These are phyloP conservation scores for Populus hybrid DNA, from an alignment of 441 rosid species.

Conservation along the genomic window DNA sequence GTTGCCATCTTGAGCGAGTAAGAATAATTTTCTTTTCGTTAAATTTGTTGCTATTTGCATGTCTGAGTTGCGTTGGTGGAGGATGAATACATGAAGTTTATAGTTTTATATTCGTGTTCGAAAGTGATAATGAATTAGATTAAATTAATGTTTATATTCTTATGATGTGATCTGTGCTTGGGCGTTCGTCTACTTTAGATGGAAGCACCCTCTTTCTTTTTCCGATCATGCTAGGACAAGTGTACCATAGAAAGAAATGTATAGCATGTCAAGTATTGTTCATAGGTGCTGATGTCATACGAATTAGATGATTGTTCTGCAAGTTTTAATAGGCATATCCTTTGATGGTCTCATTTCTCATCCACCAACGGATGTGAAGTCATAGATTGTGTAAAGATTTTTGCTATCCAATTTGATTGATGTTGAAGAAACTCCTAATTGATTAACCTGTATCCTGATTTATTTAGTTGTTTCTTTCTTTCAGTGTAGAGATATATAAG, in stretches of 20 bases:
- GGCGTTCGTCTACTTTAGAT: too few species aligned
- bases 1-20: slow-evolving; percentile 80
- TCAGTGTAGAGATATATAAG: slow-evolving; percentile 87
- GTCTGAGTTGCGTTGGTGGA: not conserved
- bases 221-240: not conserved
- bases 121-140: not conserved
- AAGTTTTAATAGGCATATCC: too few species aligned
- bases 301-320: not conserved
- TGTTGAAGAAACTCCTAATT: not conserved
- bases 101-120: not conserved
- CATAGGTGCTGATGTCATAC: not conserved
- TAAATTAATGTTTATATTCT: too few species aligned
- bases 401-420: not conserved
- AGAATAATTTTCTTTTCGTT: slow-evolving; percentile 15
- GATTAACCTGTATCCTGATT: not conserved
- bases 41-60: not conserved
- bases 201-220: not conserved
- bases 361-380: not conserved
- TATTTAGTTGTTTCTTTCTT: slow-evolving; percentile 15
- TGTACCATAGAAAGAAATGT: not conserved
- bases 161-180: too few species aligned
- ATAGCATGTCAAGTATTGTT: not conserved
- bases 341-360: too few species aligned
- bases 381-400: not conserved
- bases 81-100: too few species aligned